Evolutionary conservation across 768 basidiomycete genomes (phyloP), one percentile per base, ranked within the genome.

Genomic region (Lactarius pseudohatsudake): DNA sequence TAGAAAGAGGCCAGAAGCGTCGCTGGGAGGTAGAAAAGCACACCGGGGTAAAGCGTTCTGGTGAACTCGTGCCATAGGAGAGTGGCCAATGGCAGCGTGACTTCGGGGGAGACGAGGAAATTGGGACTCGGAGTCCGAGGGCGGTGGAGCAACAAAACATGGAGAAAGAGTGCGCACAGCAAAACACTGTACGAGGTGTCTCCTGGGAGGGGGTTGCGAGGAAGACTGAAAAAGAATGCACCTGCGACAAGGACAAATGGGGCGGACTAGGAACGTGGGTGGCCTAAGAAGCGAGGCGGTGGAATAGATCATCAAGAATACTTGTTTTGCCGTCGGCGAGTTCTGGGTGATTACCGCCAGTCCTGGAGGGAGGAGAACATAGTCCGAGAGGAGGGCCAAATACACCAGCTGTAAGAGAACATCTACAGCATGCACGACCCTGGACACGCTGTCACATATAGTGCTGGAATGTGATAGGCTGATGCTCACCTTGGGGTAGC

Each of bases 11-110:
- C 74, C 3, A 84, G 57, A 20, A 85, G 56, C n/a, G 82, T 69
- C 2, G 79, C 76, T 0, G 85, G 86, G 26, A 84, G 69, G 73
- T 85, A 85, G 70, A 84, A 84, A 8, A 79, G 54, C 4, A 80
- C 50, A 5, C 80, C 72, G 0, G 84, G 83, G 20, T 75, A 64
- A 54, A 82, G 70, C 20, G 80, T 74, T 38, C 74, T 73, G 2
- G 72, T 72, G n/a, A 84, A 65, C 18, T 79, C 78, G 60, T 76
- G 74, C 54, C 69, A 72, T 5, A 86, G 68, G 40, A 86, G 75
- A 15, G 76, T 73, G 2, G 81, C 78, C 11, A 85, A 75, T 3
- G 86, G 85, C 9, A 86, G 70, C n/a, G 73, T 72, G 20, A 68
- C 68, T 2, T 77, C 74, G 26, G 77, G 76, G n/a, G 74, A 73